Percentiles rank a stretch among this genome's conserved stretches.
Conservation (phyloP, 2,329 filamentous ascomycete genomes). For the Coniochaeta prunicola region DNA sequence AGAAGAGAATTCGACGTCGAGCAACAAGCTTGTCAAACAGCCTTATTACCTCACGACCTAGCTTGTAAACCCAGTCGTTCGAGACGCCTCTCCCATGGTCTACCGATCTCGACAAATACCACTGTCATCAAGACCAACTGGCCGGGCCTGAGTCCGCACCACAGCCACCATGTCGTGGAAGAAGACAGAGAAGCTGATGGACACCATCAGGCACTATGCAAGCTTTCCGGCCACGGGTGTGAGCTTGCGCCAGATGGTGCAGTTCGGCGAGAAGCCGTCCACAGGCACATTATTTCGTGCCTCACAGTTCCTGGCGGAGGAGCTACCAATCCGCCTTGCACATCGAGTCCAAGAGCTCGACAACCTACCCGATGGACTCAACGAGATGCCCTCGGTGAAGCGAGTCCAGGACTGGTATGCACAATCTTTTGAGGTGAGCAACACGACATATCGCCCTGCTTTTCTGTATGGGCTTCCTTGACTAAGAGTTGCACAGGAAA, state of each 20-base stretch:
- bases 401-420: conserved; percentile 98
- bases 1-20: neutral
- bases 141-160: conserved; percentile 13
- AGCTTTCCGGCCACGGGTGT: conserved; percentile 95
- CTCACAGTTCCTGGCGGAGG: conserved; percentile 96
- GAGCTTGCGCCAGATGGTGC: conserved; percentile 97
- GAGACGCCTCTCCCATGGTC: conserved; percentile 11
- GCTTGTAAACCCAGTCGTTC: neutral
- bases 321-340: conserved; percentile 91
- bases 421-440: conserved; percentile 90
- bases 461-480: neutral
- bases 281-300: conserved; percentile 93
- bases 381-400: conserved; percentile 94
- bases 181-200: conserved; percentile 83
- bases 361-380: conserved; percentile 88
- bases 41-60: neutral
- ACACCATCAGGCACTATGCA: conserved; percentile 95
- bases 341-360: conserved; percentile 94
- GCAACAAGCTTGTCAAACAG: neutral
- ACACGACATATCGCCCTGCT: conserved; percentile 2
- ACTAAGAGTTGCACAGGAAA: conserved; percentile 57
- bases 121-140: conserved; percentile 13
- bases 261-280: conserved; percentile 92
- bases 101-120: conserved; percentile 7
- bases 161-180: conserved; percentile 76